A percentile compares a stretch with the other conserved stretches of the same genome.
These are phyloP conservation scores for Scheffersomyces titani DNA, from an alignment of 1,139 yeast species.

Conservation along the genomic window DNA sequence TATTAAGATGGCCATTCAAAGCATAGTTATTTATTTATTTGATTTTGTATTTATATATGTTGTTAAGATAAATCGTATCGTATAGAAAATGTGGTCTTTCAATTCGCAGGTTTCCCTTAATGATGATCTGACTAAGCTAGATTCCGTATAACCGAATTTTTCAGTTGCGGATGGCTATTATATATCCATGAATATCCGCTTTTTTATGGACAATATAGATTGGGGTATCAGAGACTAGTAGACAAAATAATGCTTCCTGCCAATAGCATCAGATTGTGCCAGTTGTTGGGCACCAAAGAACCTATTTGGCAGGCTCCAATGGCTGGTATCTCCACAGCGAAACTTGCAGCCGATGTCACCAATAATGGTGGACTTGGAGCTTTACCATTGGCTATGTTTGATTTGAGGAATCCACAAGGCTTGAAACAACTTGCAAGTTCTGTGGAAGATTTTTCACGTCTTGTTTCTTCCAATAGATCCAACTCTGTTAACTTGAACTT, in stretches of 20 bases:
- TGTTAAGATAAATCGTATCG: neutral
- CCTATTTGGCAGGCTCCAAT: constrained; percentile 56
- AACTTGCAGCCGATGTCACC: constrained; percentile 39
- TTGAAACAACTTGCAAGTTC: constrained; percentile 10
- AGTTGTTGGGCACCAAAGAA: constrained; percentile 19
- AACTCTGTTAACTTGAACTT: constrained; percentile 45
- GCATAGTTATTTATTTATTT: no score
- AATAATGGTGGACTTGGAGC: constrained; percentile 49
- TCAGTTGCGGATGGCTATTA: neutral
- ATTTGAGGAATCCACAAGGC: constrained; percentile 18
- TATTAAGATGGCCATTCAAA: neutral
- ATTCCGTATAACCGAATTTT: neutral
- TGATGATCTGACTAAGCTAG: neutral
- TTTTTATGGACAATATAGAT: neutral
- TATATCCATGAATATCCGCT: neutral
- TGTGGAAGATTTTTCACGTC: constrained; percentile 14
- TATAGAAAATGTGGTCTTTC: neutral
- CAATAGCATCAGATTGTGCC: constrained; percentile 1
- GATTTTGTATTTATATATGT: no score
- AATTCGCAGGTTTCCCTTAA: neutral
- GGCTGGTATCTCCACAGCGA: constrained; percentile 51
- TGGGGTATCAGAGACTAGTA: neutral
- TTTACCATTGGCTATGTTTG: constrained; percentile 39
- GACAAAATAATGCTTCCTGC: neutral
- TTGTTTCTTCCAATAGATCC: constrained; percentile 6